Percentiles rank a stretch among this genome's conserved stretches.
Conservation (phyloP, 2,329 filamentous ascomycete genomes). For the Aspergillus persii region DNA sequence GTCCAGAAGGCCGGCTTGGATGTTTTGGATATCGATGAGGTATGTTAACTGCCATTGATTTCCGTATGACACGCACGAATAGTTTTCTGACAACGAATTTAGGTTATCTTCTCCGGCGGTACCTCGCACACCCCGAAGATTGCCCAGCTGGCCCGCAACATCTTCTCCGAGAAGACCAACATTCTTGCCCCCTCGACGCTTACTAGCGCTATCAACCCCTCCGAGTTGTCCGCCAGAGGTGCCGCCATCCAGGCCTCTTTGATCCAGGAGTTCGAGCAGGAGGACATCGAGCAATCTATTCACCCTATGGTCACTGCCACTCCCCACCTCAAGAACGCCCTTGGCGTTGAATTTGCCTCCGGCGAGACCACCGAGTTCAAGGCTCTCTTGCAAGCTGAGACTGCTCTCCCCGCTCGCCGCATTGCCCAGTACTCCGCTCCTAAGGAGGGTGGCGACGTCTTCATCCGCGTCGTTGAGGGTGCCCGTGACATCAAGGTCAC, state of each 20-base stretch:
- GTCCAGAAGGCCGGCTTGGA: conserved; percentile 92
- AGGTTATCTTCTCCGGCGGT: conserved; percentile 86
- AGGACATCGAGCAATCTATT: conserved; percentile 93
- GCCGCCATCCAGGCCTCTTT: conserved; percentile 93
- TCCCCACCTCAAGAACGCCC: conserved; percentile 81
- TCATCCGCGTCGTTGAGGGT: conserved; percentile 86
- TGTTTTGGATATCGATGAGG: conserved; percentile 86
- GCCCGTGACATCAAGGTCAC: conserved; percentile 89
- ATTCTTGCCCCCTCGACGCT: conserved; percentile 82
- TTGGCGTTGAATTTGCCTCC: conserved; percentile 74
- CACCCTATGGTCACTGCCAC: conserved; percentile 94
- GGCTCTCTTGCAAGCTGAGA: conserved; percentile 79
- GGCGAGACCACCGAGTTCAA: conserved; percentile 68
- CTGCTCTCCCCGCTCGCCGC: conserved; percentile 82
- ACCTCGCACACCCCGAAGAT: conserved; percentile 92
- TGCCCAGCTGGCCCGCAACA: conserved; percentile 70
- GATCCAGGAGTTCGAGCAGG: conserved; percentile 88
- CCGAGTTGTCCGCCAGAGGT: conserved; percentile 82
- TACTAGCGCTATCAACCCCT: conserved; percentile 81
- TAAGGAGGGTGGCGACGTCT: conserved; percentile 78
- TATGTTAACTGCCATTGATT: conserved; percentile 19
- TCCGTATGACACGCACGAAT: neutral
- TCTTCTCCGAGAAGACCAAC: conserved; percentile 77
- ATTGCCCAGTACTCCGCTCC: conserved; percentile 75
- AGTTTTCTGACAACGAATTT: neutral